Conservation (phyloP, 1,139 yeast genomes). For the Insectozyma bohioensis region DNA sequence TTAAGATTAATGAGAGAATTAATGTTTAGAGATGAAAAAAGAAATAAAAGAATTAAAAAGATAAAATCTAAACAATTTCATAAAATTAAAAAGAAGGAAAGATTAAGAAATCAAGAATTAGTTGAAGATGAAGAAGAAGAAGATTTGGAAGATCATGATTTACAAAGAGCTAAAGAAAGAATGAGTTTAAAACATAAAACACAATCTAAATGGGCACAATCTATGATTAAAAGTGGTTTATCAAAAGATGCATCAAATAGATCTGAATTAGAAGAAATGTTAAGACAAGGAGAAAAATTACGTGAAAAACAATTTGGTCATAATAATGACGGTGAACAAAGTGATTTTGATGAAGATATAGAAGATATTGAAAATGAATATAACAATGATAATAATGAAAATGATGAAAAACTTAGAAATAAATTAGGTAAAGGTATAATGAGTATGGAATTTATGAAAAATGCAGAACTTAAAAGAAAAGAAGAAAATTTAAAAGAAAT, state of each 20-base stretch:
- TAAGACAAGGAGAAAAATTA: conserved; percentile 79
- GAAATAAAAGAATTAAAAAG: conserved; percentile 87
- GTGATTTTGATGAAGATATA: conserved; percentile 52
- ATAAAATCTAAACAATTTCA: conserved; percentile 91
- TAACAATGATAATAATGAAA: conserved; percentile 33
- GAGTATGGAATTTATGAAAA: conserved; percentile 93
- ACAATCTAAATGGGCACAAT: conserved; percentile 86
- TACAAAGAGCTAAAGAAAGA: conserved; percentile 82
- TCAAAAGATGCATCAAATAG: conserved; percentile 82
- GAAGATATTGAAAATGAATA: conserved; percentile 54
- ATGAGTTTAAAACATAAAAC: conserved; percentile 91
- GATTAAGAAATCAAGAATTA: conserved; percentile 64
- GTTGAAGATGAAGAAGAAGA: conserved; percentile 63
- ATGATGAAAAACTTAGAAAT: conserved; percentile 34
- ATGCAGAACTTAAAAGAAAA: conserved; percentile 69
- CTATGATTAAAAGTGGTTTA: conserved; percentile 87
- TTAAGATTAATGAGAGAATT: conserved; percentile 90
- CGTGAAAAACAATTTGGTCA: conserved; percentile 73
- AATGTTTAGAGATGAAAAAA: conserved; percentile 92
- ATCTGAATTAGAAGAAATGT: conserved; percentile 91
- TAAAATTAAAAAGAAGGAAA: conserved; percentile 82
- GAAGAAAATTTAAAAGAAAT: conserved; percentile 55
- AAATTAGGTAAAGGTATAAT: conserved; percentile 80
- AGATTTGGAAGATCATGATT: conserved; percentile 65
- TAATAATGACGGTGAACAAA: conserved; percentile 53